These are phyloP conservation scores for Podaxis sp. DNA, from an alignment of 768 basidiomycete genomes.

Conservation along the genomic window DNA sequence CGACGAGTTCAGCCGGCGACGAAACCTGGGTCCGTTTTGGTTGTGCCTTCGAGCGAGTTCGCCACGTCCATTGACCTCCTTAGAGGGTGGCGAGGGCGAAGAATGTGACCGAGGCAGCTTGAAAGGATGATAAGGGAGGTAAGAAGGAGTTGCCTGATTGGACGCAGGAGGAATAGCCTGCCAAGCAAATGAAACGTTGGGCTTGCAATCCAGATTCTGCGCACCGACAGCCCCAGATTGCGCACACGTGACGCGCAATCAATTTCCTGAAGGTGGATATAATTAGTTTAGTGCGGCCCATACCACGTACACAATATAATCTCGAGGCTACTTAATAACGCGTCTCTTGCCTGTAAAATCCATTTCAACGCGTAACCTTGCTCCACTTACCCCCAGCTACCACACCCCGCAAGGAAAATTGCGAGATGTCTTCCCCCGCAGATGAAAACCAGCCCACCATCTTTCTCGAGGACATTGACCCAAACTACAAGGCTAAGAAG, in stretches of 20 bases:
- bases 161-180: not conserved
- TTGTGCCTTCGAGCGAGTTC: conserved; percentile 41
- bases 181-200: conserved; percentile 13
- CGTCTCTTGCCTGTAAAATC: conserved; percentile 6
- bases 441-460: conserved; percentile 22
- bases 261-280: not conserved
- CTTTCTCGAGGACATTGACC: conserved; percentile 47
- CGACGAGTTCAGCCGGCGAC: conserved; percentile 33
- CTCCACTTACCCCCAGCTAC: not conserved
- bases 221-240: not conserved
- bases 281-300: conserved; percentile 2
- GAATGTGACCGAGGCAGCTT: conserved; percentile 80
- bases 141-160: not conserved
- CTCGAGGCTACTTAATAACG: not conserved
- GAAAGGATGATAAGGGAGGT: conserved; percentile 21
- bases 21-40: conserved; percentile 32
- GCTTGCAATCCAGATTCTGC: not conserved
- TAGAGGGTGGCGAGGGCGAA: conserved; percentile 72
- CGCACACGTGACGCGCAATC: conserved; percentile 1
- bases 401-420: conserved; percentile 9
- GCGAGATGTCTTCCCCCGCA: conserved; percentile 6
- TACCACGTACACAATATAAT: not conserved
- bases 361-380: not conserved
- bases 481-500: conserved; percentile 6
- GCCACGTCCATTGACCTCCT: conserved; percentile 47